phyloP scores from a whole-genome alignment of 2,329 filamentous ascomycete species.

The Colletotrichum tropicicola region DNA sequence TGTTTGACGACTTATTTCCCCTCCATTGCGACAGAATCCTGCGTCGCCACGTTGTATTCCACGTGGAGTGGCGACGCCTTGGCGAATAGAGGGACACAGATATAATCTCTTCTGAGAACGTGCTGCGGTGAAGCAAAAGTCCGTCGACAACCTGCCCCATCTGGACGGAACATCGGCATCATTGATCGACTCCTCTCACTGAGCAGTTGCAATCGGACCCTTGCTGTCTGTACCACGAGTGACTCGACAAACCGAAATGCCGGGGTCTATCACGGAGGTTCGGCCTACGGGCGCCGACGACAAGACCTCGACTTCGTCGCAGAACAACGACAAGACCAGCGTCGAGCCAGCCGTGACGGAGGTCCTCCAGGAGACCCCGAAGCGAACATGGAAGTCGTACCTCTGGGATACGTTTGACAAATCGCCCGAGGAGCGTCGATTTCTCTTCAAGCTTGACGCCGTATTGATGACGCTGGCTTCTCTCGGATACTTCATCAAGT shows the following conservation, averaged over 20 bases:
- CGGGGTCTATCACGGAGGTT: neutral
- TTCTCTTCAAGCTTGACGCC: conserved; percentile 52
- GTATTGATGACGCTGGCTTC: conserved; percentile 45
- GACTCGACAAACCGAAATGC: neutral
- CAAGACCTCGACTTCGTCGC: neutral
- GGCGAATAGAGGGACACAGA: neutral
- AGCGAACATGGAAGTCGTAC: conserved; percentile 54
- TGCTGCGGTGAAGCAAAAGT: neutral
- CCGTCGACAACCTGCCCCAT: neutral
- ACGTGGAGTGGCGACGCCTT: neutral
- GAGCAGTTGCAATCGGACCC: neutral
- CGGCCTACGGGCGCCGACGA: neutral
- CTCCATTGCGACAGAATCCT: conserved; percentile 7
- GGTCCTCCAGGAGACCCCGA: conserved; percentile 39
- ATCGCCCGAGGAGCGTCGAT: conserved; percentile 47
- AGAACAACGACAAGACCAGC: neutral
- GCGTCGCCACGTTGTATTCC: neutral
- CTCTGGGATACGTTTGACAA: conserved; percentile 58
- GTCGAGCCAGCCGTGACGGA: neutral
- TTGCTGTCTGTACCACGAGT: neutral
- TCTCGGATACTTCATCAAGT: conserved; percentile 37
- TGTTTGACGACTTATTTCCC: conserved; percentile 17
- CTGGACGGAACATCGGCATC: neutral
- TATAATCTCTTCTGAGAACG: conserved; percentile 1
- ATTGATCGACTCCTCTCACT: neutral